Evolutionary conservation across 805 yeast genomes (phyloP).

Genomic region (Lipomyces sp.): DNA sequence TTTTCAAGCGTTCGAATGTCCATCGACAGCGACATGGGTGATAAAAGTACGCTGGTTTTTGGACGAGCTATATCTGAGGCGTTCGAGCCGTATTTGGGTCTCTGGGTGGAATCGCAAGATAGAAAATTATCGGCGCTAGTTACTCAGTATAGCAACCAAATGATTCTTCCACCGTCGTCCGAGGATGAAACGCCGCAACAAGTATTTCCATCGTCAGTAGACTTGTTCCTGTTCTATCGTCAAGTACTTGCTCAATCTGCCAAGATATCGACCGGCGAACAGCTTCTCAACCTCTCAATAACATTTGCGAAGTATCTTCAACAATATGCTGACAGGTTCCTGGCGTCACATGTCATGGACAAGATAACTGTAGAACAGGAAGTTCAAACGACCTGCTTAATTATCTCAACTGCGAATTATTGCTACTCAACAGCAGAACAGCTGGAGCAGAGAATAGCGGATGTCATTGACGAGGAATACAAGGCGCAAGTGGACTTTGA

Average conservation of each 20-base stretch:
- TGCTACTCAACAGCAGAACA: slow-evolving; percentile 79
- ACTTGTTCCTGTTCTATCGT: slow-evolving; percentile 77
- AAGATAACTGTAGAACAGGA: slow-evolving; percentile 59
- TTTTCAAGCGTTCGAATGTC: slow-evolving; percentile 47
- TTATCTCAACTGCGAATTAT: slow-evolving; percentile 88
- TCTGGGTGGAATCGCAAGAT: slow-evolving; percentile 90
- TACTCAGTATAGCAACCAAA: slow-evolving; percentile 63
- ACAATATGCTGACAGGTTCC: slow-evolving; percentile 59
- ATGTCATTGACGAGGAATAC: slow-evolving; percentile 49
- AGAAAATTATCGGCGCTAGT: slow-evolving; percentile 63
- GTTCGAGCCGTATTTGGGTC: slow-evolving; percentile 81
- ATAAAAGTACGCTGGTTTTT: slow-evolving; percentile 43
- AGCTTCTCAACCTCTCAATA: slow-evolving; percentile 54
- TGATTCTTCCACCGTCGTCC: slow-evolving; percentile 56
- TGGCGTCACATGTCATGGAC: slow-evolving; percentile 40
- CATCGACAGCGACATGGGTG: slow-evolving; percentile 25
- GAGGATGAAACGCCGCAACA: slow-evolving; percentile 59
- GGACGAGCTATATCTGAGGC: slow-evolving; percentile 59
- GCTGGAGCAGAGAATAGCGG: slow-evolving; percentile 64
- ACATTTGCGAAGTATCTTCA: slow-evolving; percentile 70
- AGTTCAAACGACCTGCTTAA: slow-evolving; percentile 66
- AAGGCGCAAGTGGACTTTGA: slow-evolving; percentile 58
- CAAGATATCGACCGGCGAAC: slow-evolving; percentile 55
- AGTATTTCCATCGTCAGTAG: slow-evolving; percentile 86
- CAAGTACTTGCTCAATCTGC: slow-evolving; percentile 72